A percentile compares a stretch with the other conserved stretches of the same genome.
phyloP scores from a whole-genome alignment of 2,329 filamentous ascomycete species.

The Trichoderma polysporum region DNA sequence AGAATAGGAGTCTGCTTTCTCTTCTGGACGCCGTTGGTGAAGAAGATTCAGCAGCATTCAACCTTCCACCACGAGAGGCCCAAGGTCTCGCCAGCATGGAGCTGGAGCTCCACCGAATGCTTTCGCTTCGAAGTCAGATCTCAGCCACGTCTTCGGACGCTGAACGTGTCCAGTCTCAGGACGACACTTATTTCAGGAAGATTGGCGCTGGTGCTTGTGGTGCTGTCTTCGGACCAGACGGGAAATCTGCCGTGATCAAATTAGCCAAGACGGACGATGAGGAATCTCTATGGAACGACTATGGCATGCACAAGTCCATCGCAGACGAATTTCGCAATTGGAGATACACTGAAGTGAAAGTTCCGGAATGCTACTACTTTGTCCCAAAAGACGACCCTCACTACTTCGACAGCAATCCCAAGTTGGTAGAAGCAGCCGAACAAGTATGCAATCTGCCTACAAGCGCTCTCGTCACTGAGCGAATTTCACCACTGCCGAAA shows the following conservation, averaged over 20 bases:
- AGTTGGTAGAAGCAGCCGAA: constrained; percentile 15
- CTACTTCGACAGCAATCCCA: constrained; percentile 19
- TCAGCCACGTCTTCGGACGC: not conserved
- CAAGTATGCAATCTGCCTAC: constrained; percentile 24
- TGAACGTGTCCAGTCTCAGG: not conserved
- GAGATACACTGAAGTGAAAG: not conserved
- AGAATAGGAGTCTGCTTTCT: no score
- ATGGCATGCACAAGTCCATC: not conserved
- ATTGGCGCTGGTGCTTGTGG: constrained; percentile 30
- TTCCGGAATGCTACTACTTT: constrained; percentile 19
- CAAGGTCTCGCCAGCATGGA: not conserved
- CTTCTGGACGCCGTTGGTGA: no score
- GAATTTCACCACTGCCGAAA: constrained; percentile 30
- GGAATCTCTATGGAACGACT: constrained; percentile 22
- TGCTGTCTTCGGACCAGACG: constrained; percentile 21
- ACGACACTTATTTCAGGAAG: constrained; percentile 2
- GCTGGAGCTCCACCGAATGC: not conserved
- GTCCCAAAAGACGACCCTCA: not conserved
- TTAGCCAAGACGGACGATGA: constrained; percentile 22
- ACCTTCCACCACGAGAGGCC: no score
- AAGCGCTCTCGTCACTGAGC: constrained; percentile 25
- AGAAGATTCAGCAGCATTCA: no score
- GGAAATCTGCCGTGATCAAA: constrained; percentile 20
- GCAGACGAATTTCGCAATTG: not conserved
- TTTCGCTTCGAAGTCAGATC: not conserved